Base-by-base conservation (phyloP, 1,139 yeast genomes). In the Wickerhamiella infanticola region DNA sequence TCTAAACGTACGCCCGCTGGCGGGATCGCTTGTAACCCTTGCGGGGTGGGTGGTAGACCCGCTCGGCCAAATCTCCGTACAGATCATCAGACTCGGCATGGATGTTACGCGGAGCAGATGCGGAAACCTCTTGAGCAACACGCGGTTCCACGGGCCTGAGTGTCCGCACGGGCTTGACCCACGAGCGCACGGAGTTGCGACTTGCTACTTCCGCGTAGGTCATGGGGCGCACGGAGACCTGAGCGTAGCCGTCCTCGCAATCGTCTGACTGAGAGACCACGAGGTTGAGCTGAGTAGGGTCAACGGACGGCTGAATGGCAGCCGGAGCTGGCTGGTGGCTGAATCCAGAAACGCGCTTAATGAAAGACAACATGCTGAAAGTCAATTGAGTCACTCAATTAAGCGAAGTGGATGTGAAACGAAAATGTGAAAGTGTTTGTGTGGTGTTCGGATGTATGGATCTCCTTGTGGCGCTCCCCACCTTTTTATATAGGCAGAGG, bases 141-240 rank as follows among this genome's bases (percentile, higher is more conserved):
- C 31, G 18, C 33, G 29, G 29, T 31, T 38, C 25, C 9, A 31
- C 24, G 23, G 23, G 7, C 33, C 9, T 13, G 23, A 31, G 31
- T n/a, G 31, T 11, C 31, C 5, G 4, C 13, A 9, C 23, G 8
- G 29, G 40, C 37, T 35, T n/a, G 40, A 9, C 40, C n/a, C 13
- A 13, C 23, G 18, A 23, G 31, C 7, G 29, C 9, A 29, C 33
- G 33, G 7, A 29, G 33, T 11, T 29, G 9, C 33, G 33, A 7
- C 7, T 29, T 13, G 41, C 41, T 4, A 29, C 74, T 60, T 73
- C 77, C 3, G 75, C 75, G 52, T 72, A 72, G 5, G 76, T 69
- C 50, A 71, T 59, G 44, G 66, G 64, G 42, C 74, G 66, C 45
- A 70, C 56, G 44, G 65, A 65, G 45, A 73, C 67, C 47, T 66